A percentile compares a stretch with the other conserved stretches of the same genome.
These are phyloP conservation scores for Quercus alba DNA, from an alignment of 306 rosid genomes.

Conservation along the genomic window DNA sequence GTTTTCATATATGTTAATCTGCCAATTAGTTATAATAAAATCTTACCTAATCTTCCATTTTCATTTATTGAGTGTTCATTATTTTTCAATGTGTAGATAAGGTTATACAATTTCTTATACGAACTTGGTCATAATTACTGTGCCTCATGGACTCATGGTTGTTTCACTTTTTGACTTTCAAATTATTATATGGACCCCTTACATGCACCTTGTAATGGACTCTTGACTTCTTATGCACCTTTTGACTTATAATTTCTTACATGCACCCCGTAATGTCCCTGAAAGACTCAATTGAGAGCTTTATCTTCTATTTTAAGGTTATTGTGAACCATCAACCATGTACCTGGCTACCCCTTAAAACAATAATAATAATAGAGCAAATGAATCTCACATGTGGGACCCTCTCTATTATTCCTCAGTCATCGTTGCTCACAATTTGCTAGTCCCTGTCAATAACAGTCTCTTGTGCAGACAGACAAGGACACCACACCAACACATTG, in stretches of 20 bases:
- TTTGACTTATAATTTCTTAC: not conserved
- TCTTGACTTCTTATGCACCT: not conserved
- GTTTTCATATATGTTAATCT: not conserved
- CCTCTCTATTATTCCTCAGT: not conserved
- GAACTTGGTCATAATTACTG: too few species aligned
- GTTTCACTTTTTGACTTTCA: too few species aligned
- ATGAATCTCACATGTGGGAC: slow-evolving; percentile 1
- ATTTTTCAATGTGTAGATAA: not conserved
- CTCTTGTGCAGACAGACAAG: not conserved
- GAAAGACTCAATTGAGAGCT: not conserved
- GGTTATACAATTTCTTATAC: not conserved
- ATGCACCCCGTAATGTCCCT: not conserved
- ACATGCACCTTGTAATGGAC: not conserved
- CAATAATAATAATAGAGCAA: not conserved
- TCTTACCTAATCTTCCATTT: not conserved
- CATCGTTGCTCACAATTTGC: not conserved
- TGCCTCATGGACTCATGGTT: too few species aligned
- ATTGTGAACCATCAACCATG: not conserved
- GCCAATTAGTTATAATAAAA: not conserved
- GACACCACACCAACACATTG: slow-evolving; percentile 1
- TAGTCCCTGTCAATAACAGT: not conserved
- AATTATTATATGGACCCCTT: not conserved
- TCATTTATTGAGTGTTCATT: not conserved
- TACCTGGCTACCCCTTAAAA: not conserved
- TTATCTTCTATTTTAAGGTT: not conserved